phyloP scores from a whole-genome alignment of 495 filamentous ascomycete genomes.

The Penicillium pulvis region DNA sequence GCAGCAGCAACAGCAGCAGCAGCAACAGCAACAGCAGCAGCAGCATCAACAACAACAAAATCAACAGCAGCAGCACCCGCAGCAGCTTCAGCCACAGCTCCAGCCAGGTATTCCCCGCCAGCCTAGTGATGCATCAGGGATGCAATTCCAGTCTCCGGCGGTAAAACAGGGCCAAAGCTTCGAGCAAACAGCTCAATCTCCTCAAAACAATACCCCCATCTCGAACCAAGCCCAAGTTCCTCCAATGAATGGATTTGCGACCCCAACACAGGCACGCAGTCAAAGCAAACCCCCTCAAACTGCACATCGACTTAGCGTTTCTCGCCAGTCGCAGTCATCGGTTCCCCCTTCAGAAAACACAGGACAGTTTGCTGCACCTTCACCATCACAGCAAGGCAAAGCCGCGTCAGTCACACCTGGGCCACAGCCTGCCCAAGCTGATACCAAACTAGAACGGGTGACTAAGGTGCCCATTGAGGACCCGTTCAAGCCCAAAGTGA shows the following conservation, averaged over 20 bases:
- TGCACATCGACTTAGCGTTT: constrained; percentile 40
- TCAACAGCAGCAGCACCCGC: not conserved
- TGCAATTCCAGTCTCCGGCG: constrained; percentile 45
- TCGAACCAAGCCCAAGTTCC: constrained; percentile 36
- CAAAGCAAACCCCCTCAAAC: constrained; percentile 41
- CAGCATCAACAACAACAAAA: constrained; percentile 3
- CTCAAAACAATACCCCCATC: constrained; percentile 36
- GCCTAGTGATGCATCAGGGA: constrained; percentile 36
- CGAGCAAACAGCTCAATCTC: constrained; percentile 40
- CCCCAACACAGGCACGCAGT: constrained; percentile 41
- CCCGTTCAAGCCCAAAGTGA: constrained; percentile 59
- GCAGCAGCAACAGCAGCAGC: constrained; percentile 42
- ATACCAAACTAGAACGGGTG: constrained; percentile 51
- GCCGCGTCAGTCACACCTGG: constrained; percentile 36
- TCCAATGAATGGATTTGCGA: constrained; percentile 47
- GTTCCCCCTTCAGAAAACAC: constrained; percentile 34
- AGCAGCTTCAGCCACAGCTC: constrained; percentile 30
- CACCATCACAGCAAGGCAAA: constrained; percentile 42
- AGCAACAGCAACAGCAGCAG: constrained; percentile 25
- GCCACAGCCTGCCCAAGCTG: constrained; percentile 45
- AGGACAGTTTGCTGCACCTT: constrained; percentile 35
- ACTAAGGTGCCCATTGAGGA: constrained; percentile 47
- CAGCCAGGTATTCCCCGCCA: constrained; percentile 33
- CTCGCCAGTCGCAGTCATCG: constrained; percentile 41
- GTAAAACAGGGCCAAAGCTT: constrained; percentile 36